A percentile compares a stretch with the other conserved stretches of the same genome.
Conservation (phyloP, 495 filamentous ascomycete species). For the Oleoguttula mirabilis region DNA sequence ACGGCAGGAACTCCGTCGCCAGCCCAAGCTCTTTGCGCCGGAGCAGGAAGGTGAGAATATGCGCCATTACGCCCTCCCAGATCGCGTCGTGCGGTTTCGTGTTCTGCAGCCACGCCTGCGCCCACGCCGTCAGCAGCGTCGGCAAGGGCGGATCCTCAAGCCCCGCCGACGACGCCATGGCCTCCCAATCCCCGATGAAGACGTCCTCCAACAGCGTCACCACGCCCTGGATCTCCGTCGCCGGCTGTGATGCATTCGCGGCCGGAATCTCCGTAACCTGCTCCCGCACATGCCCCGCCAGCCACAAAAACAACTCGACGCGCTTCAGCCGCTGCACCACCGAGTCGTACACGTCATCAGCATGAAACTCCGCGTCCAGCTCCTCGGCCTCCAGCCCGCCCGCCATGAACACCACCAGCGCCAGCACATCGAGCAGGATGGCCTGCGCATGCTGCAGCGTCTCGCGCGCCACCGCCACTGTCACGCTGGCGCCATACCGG, state of each 20-base stretch:
- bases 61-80: constrained; percentile 36
- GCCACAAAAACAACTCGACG: constrained; percentile 70
- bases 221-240: constrained; percentile 3
- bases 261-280: neutral
- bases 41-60: constrained; percentile 45
- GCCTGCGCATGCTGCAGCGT: constrained; percentile 54
- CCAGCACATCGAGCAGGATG: constrained; percentile 65
- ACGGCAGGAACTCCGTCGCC: constrained; percentile 42
- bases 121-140: constrained; percentile 29
- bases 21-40: constrained; percentile 24
- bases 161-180: too few species aligned
- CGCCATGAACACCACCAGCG: constrained; percentile 73
- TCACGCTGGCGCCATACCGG: constrained; percentile 51
- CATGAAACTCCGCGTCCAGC: constrained; percentile 49
- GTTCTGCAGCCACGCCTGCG: constrained; percentile 22
- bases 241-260: neutral
- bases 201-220: constrained; percentile 22
- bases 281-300: constrained; percentile 37
- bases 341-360: constrained; percentile 50
- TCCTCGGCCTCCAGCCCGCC: constrained; percentile 60
- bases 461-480: constrained; percentile 68
- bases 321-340: constrained; percentile 56
- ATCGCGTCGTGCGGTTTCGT: constrained; percentile 8
- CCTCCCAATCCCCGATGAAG: constrained; percentile 25
- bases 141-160: constrained; percentile 2